phyloP scores from a whole-genome alignment of 169 alveolate genomes.

The Plasmodium chabaudi region DNA sequence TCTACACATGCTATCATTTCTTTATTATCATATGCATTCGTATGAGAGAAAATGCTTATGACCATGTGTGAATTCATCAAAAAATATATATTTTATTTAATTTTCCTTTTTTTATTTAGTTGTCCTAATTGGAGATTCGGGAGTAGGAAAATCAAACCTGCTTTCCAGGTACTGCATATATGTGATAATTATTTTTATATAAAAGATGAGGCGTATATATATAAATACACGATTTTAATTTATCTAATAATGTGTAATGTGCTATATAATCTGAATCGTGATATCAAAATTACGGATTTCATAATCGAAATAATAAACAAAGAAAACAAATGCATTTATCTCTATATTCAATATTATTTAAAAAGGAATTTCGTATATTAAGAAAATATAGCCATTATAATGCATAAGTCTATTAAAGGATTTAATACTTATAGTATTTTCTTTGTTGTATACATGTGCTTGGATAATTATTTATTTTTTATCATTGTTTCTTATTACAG shows the following conservation, averaged over 20 bases:
- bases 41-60: neutral
- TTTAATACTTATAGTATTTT: no score
- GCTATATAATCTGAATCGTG: no score
- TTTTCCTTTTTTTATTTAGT: constrained; percentile 32
- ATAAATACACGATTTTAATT: neutral
- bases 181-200: neutral
- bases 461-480: neutral
- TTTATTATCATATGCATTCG: neutral
- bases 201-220: neutral
- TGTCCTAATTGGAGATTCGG: constrained; percentile 95
- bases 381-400: neutral
- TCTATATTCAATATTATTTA: neutral
- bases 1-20: neutral
- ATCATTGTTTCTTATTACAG: constrained; percentile 54
- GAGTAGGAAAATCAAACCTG: constrained; percentile 97
- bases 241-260: no score
- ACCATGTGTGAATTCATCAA: neutral
- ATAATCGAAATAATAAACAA: neutral
- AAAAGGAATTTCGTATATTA: neutral
- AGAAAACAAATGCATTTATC: neutral
- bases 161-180: constrained; percentile 86
- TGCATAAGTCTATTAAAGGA: neutral
- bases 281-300: neutral
- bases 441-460: neutral
- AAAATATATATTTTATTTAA: constrained; percentile 15